Base-by-base conservation (phyloP, 2,329 filamentous ascomycete species). In the Aspergillus quadrilineatus region DNA sequence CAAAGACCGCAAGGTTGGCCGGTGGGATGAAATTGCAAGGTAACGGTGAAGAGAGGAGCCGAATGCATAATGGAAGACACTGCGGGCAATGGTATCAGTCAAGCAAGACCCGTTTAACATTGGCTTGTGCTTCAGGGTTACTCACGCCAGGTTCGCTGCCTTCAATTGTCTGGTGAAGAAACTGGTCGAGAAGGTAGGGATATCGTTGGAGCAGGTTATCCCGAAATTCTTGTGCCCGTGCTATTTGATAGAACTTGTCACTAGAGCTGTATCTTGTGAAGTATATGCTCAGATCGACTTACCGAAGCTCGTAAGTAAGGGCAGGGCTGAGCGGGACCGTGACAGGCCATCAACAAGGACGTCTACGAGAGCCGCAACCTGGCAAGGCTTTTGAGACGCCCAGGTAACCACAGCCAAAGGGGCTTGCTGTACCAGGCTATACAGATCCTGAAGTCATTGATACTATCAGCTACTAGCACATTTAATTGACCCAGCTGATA, bases 301-400 rank as follows among this genome's bases (percentile, higher is more conserved):
- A 83, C 81, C 77, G 30, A 85, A 75, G 37, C 63, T 67, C n/a
- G 75, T 68, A 39, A 86, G 67, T 29, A 85, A 71, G 30, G 75
- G 70, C 54, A 84, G 63, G 4, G 81, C 76, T 58, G 80, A 79
- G 4, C 77, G 73, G 69, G 81, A 83, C 45, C 78, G 74, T 34
- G 79, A 75, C 36, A 85, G 67, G 28, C 77, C 79, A 57, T 81
- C 77, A 30, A 80, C 66, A n/a, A 83, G 63, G 34, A 71, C 69
- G n/a, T 69, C 70, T 12, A 75, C 73, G 22, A 85, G 68, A 22
- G 70, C 67, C 9, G 71, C 68, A 45, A 83, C 67, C 49, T 80
- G 77, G 64, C 82, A 85, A 29, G 75, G 74, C 56, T 82, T 78
- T 15, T 69, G 73, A 34, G 74, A 66, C 3, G 79, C 75, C 78